phyloP scores from a whole-genome alignment of 2,329 filamentous ascomycete species.

The Tolypocladium guangdongense region DNA sequence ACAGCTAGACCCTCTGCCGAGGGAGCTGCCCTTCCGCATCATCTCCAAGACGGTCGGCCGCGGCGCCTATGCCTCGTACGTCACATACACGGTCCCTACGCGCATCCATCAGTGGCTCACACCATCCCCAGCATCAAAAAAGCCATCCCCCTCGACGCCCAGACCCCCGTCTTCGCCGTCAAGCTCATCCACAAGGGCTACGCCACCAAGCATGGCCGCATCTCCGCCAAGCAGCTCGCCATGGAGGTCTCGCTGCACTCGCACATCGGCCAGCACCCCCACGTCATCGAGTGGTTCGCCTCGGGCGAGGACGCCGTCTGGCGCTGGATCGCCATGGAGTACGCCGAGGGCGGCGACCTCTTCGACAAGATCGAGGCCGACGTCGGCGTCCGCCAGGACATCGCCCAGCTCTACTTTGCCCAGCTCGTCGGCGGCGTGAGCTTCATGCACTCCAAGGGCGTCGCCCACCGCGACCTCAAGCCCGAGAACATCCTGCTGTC shows the following conservation, averaged over 20 bases:
- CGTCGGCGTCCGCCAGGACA: constrained; percentile 84
- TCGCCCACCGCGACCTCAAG: constrained; percentile 85
- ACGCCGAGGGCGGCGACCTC: constrained; percentile 86
- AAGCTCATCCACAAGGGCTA: constrained; percentile 99
- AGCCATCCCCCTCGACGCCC: constrained; percentile 60
- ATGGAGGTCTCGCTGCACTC: constrained; percentile 89
- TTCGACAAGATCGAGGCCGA: constrained; percentile 99
- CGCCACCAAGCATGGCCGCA: constrained; percentile 76
- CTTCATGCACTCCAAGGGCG: constrained; percentile 93
- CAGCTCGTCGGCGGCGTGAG: constrained; percentile 84
- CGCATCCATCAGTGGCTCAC: not conserved
- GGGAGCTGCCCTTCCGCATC: constrained; percentile 81
- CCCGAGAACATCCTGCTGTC: constrained; percentile 93
- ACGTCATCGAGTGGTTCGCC: constrained; percentile 88
- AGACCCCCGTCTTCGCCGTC: constrained; percentile 79
- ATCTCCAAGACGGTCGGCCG: constrained; percentile 94
- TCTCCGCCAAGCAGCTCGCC: constrained; percentile 78
- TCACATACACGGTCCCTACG: constrained; percentile 5
- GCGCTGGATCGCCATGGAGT: constrained; percentile 98
- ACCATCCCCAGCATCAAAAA: constrained; percentile 72
- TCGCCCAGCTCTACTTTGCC: constrained; percentile 92
- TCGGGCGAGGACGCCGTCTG: constrained; percentile 76
- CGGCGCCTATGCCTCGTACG: constrained; percentile 92
- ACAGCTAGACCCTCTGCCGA: constrained; percentile 78
- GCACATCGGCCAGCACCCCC: constrained; percentile 78